Percentiles rank a stretch among this genome's conserved stretches.
Conservation (phyloP, 192 early-diverging fungal genomes). For the Entrophospora sp. region DNA sequence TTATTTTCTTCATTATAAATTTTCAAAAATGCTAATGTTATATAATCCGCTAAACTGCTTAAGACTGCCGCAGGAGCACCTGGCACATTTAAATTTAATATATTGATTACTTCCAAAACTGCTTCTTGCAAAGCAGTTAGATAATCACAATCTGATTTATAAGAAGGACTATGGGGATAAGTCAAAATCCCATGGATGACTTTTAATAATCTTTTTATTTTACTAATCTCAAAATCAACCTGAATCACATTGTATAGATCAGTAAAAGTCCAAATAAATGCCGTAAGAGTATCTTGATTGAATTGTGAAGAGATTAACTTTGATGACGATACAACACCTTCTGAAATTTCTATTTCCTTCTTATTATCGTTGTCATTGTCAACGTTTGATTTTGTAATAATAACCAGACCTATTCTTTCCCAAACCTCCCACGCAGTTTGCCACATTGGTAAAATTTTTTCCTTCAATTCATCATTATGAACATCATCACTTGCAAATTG, state of each 20-base stretch:
- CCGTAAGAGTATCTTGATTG: slow-evolving; percentile 65
- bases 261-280: slow-evolving; percentile 50
- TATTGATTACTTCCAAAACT: slow-evolving; percentile 45
- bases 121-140: slow-evolving; percentile 57
- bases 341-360: slow-evolving; percentile 12
- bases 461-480: slow-evolving; percentile 19
- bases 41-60: slow-evolving; percentile 34
- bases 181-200: slow-evolving; percentile 45
- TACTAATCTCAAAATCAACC: slow-evolving; percentile 41
- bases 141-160: slow-evolving; percentile 43
- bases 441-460: slow-evolving; percentile 42
- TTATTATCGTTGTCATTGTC: not conserved
- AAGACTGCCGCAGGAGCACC: slow-evolving; percentile 31
- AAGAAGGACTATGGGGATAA: slow-evolving; percentile 50
- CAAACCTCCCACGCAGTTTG: slow-evolving; percentile 56
- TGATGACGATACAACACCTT: not conserved
- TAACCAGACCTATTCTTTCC: slow-evolving; percentile 65
- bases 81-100: slow-evolving; percentile 21
- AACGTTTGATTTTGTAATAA: slow-evolving; percentile 27
- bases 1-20: not conserved
- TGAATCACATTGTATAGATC: slow-evolving; percentile 54
- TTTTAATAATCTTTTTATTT: slow-evolving; percentile 37
- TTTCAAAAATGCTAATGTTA: slow-evolving; percentile 32
- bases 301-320: slow-evolving; percentile 39
- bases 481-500: slow-evolving; percentile 18